phyloP scores from a whole-genome alignment of 257 asterid genomes.

The Fraxinus pennsylvanica region DNA sequence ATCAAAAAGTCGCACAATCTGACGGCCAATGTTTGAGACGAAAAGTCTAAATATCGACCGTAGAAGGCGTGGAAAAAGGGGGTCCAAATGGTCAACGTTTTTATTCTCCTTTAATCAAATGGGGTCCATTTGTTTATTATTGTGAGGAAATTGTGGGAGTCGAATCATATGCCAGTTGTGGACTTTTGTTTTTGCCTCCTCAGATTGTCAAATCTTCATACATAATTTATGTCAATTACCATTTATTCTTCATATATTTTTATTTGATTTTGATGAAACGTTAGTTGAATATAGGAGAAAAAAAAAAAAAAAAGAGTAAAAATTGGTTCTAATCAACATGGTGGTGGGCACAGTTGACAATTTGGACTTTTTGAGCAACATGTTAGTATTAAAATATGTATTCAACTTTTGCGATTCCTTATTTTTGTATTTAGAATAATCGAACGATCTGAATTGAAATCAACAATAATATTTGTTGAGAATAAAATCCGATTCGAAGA shows the following conservation, averaged over 20 bases:
- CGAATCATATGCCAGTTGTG: conserved; percentile 48
- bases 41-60: conserved; percentile 27
- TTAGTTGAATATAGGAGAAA: too few relatives aligned
- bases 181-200: conserved; percentile 20
- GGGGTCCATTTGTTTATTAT: conserved; percentile 37
- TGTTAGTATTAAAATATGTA: too few relatives aligned
- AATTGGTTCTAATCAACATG: too few relatives aligned
- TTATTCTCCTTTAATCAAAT: neutral
- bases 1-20: conserved; percentile 17
- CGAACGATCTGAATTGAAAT: conserved; percentile 5
- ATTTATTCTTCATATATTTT: neutral
- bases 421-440: neutral
- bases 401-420: neutral
- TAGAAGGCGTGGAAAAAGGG: conserved; percentile 19
- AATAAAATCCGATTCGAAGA: conserved; percentile 34
- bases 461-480: conserved; percentile 14
- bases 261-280: neutral
- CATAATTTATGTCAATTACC: conserved; percentile 27
- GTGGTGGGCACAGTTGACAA: too few relatives aligned
- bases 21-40: conserved; percentile 28
- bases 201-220: conserved; percentile 27
- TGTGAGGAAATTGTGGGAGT: conserved; percentile 40
- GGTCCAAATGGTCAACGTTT: conserved; percentile 38
- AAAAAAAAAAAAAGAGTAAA: too few relatives aligned
- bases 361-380: too few relatives aligned